Evolutionary conservation across 352 stramenopile species (phyloP).

Genomic region (Peronospora belbahrii): DNA sequence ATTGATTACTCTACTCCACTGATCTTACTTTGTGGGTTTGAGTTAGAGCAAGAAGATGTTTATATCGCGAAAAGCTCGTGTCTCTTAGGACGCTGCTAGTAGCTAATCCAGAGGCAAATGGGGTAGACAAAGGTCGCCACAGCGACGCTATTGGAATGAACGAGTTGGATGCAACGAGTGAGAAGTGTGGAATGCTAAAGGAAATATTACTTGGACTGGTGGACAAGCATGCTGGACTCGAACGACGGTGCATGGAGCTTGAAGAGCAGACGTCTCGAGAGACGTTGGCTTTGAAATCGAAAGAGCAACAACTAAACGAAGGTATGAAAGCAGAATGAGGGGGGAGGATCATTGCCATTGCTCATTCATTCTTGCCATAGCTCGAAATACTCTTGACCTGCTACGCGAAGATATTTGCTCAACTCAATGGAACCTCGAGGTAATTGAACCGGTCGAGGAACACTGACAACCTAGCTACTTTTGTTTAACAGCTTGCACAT

Average conservation of each 20-base stretch:
- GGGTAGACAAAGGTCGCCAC: neutral
- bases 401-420: slow-evolving; percentile 25
- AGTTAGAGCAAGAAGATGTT: slow-evolving; percentile 21
- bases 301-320: slow-evolving; percentile 17
- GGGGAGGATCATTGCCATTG: neutral
- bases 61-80: slow-evolving; percentile 18
- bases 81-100: slow-evolving; percentile 11
- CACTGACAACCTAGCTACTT: neutral
- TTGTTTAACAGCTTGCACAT: neutral
- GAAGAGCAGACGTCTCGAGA: slow-evolving; percentile 16
- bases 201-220: slow-evolving; percentile 16
- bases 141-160: slow-evolving; percentile 16
- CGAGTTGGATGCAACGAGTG: slow-evolving; percentile 19
- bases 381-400: slow-evolving; percentile 12
- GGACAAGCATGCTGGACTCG: slow-evolving; percentile 19
- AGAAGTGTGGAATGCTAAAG: slow-evolving; percentile 25
- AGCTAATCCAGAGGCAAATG: slow-evolving; percentile 3
- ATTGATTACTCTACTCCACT: too few relatives aligned
- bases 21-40: too few relatives aligned
- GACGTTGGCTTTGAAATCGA: slow-evolving; percentile 2
- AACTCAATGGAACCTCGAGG: slow-evolving; percentile 26
- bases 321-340: slow-evolving; percentile 8
- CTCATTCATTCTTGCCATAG: slow-evolving; percentile 8
- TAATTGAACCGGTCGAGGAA: neutral
- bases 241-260: slow-evolving; percentile 19